Base-by-base conservation (phyloP, 495 filamentous ascomycete species). In the Podospora australis region DNA sequence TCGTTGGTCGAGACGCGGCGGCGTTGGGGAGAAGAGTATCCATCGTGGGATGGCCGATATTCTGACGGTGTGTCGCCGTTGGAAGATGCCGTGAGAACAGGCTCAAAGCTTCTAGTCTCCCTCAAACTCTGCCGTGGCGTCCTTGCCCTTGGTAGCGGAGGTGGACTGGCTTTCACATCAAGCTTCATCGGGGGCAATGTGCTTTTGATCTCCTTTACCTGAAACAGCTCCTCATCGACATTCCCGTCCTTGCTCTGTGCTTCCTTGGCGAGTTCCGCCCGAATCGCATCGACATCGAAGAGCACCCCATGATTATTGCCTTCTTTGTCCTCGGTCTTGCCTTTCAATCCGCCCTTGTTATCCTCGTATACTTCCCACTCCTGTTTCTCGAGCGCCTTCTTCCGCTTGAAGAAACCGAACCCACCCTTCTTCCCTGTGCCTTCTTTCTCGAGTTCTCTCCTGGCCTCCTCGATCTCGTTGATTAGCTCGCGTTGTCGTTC, bases 201-300 rank as follows among this genome's bases (percentile, higher is more conserved):
- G 9, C 85, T 90, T 59, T 90, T 81, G 26, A 96, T 71, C 66
- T 98, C 85, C 59, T 79, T 83, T 48, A 95, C 78, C 60, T 87
- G 75, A 40, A 92, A 48, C 30, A 74, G 50, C 34, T 74, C 65
- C 21, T 54, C 53, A 30, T 71, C 67, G 24, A 67, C 46, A 13
- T 46, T 39, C 1, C 11, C 44, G 22, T 50, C 41, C 14, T 52
- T 53, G 13, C 52, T 54, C 16, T 55, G 23, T 32, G 72, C 72
- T 51, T 92, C 83, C 25, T 78, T 84, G 20, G 87, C 87, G 7
- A 99, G 66, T 57, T 95, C 89, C 2, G 85, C 79, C 40, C 87
- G 78, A 53, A 99, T 96, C 5, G 92, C 92, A 57, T 99, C 92
- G 42, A 97, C 83, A 60, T 99, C 92, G 56, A 99, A 99, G 8